Percentiles rank a stretch among this genome's conserved stretches.
phyloP scores from a whole-genome alignment of 2,329 filamentous ascomycete species.

The Microdochium trichocladiopsis region DNA sequence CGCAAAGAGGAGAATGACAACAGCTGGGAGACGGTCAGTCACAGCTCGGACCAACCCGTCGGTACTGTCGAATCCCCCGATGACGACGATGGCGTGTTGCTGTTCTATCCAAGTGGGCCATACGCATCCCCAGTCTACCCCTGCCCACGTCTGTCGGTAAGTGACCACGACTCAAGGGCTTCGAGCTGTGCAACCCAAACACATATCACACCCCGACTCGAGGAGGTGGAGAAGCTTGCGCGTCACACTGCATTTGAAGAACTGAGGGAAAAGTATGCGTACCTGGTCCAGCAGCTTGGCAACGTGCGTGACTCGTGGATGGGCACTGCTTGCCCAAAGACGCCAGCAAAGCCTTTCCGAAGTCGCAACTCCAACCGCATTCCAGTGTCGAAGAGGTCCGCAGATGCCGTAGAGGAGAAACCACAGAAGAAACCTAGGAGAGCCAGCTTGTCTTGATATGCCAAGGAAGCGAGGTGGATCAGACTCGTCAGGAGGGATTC shows the following conservation, averaged over 20 bases:
- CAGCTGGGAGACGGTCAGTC: neutral
- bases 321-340: neutral
- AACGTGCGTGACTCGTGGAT: neutral
- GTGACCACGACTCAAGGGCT: neutral
- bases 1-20: neutral
- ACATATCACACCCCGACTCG: neutral
- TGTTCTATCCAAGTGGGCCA: neutral
- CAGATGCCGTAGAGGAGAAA: neutral
- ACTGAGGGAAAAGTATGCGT: neutral
- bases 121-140: neutral
- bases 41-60: neutral
- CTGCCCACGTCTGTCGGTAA: neutral
- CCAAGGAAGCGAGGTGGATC: neutral
- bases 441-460: neutral
- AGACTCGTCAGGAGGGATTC: neutral
- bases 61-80: neutral
- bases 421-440: neutral
- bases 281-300: neutral
- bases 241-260: neutral
- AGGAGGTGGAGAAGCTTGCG: neutral
- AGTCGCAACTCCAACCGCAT: neutral
- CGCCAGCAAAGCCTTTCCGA: neutral
- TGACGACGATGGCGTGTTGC: neutral
- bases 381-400: neutral
- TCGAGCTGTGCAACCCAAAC: neutral